Percentiles rank a stretch among this genome's conserved stretches.
These are phyloP conservation scores for Schizochytrium sp. DNA, from an alignment of 108 stramenopile species.

Conservation along the genomic window DNA sequence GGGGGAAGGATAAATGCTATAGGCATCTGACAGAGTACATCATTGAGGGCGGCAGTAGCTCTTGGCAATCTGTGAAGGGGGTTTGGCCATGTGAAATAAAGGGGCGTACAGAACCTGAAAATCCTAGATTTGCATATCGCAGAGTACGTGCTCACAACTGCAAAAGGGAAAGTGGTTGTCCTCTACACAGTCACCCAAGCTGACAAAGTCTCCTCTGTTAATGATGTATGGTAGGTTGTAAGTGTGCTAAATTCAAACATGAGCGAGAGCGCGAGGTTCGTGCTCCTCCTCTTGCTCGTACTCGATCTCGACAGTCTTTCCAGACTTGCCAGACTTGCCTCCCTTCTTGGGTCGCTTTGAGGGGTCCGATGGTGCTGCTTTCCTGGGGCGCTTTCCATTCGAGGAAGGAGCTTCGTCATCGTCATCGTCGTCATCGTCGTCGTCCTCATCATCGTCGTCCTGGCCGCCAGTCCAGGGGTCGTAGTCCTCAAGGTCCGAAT, in stretches of 20 bases:
- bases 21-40: too few relatives aligned
- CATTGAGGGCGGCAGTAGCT: too few relatives aligned
- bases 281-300: conserved; percentile 49
- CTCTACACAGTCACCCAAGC: not conserved
- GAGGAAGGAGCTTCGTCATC: not conserved
- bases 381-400: not conserved
- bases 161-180: not conserved
- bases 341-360: not conserved
- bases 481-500: conserved; percentile 39
- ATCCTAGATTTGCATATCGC: not conserved
- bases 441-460: not conserved
- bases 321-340: not conserved
- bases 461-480: not conserved
- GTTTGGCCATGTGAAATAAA: too few relatives aligned
- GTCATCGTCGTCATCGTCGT: not conserved
- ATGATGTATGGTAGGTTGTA: not conserved
- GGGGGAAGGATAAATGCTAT: too few relatives aligned
- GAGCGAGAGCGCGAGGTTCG: conserved; percentile 9
- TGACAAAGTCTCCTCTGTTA: not conserved
- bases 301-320: not conserved
- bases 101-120: not conserved
- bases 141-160: not conserved
- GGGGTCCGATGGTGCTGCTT: not conserved
- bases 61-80: too few relatives aligned
- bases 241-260: not conserved